Percentiles rank a stretch among this genome's conserved stretches.
These are phyloP conservation scores for Trichoderma sp. DNA, from an alignment of 2,329 filamentous ascomycete genomes.

Conservation along the genomic window DNA sequence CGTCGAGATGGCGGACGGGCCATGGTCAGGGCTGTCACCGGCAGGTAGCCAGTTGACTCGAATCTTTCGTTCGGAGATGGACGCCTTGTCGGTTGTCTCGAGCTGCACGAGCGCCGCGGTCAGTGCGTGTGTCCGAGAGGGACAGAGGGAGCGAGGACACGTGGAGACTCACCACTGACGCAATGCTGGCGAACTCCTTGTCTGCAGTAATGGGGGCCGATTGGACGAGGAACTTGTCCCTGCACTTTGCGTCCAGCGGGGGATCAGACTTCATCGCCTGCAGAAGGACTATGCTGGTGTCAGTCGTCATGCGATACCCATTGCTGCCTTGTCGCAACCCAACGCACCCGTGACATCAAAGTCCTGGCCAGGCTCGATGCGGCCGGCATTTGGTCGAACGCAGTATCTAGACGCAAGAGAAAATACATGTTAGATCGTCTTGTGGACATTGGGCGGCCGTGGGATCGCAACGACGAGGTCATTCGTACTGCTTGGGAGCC, in stretches of 20 bases:
- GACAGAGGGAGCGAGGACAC: background rate
- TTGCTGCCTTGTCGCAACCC: background rate
- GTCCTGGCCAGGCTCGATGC: conserved; percentile 85
- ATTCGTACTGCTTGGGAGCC: conserved; percentile 87
- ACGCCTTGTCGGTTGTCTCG: conserved; percentile 74
- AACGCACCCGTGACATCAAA: conserved; percentile 87
- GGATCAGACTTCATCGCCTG: conserved; percentile 98
- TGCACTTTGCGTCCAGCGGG: conserved; percentile 81
- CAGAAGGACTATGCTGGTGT: conserved; percentile 69
- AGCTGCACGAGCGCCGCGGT: conserved; percentile 59
- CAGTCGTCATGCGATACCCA: conserved; percentile 30
- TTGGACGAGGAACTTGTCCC: conserved; percentile 97
- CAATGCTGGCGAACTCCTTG: conserved; percentile 79
- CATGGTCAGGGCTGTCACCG: conserved; percentile 47
- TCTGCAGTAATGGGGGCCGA: conserved; percentile 81
- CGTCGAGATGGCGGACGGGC: conserved; percentile 39
- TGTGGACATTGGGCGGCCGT: background rate
- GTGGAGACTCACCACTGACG: conserved; percentile 69
- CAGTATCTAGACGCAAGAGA: conserved; percentile 72
- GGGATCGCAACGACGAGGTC: conserved; percentile 40
- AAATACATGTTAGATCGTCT: background rate
- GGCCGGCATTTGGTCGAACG: conserved; percentile 93
- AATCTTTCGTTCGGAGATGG: conserved; percentile 93
- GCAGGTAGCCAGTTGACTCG: conserved; percentile 81
- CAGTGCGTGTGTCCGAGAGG: conserved; percentile 10